A percentile compares a stretch with the other conserved stretches of the same genome.
These are phyloP conservation scores for Cubamyces sp. DNA, from an alignment of 768 basidiomycete species.

Conservation along the genomic window DNA sequence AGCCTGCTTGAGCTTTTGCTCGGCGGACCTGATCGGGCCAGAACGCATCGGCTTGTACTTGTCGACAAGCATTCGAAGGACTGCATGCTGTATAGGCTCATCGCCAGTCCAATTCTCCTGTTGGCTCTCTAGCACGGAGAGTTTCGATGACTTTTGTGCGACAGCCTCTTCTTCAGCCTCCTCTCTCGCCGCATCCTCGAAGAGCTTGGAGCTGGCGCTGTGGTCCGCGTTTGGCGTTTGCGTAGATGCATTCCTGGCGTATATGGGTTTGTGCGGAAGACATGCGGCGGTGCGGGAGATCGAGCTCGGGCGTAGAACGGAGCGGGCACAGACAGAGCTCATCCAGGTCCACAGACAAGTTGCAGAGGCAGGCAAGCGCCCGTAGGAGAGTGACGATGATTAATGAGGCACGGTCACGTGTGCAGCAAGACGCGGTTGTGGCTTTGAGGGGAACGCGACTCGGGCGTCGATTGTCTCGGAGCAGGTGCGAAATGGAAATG, in stretches of 20 bases:
- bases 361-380: slow-evolving; percentile 6
- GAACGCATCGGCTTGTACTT: slow-evolving; percentile 83
- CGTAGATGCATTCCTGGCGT: slow-evolving; percentile 11
- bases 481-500: background rate
- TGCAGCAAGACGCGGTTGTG: slow-evolving; percentile 5
- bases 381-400: background rate
- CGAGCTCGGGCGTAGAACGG: slow-evolving; percentile 11
- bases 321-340: slow-evolving; percentile 21
- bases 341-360: slow-evolving; percentile 23
- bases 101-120: slow-evolving; percentile 80
- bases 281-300: background rate
- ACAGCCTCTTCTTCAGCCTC: slow-evolving; percentile 43
- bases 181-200: slow-evolving; percentile 63
- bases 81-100: slow-evolving; percentile 67
- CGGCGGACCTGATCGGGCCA: slow-evolving; percentile 60
- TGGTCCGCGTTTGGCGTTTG: slow-evolving; percentile 22
- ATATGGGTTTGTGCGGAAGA: background rate
- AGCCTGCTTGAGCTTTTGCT: slow-evolving; percentile 62
- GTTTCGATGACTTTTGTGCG: slow-evolving; percentile 26
- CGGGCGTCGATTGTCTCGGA: background rate
- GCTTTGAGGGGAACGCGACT: slow-evolving; percentile 1
- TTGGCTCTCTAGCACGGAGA: slow-evolving; percentile 44
- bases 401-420: slow-evolving; percentile 23
- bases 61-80: slow-evolving; percentile 85
- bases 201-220: slow-evolving; percentile 61